A percentile compares a stretch with the other conserved stretches of the same genome.
phyloP scores from a whole-genome alignment of 179 eudicot species.

The Heliamphora ciliata region DNA sequence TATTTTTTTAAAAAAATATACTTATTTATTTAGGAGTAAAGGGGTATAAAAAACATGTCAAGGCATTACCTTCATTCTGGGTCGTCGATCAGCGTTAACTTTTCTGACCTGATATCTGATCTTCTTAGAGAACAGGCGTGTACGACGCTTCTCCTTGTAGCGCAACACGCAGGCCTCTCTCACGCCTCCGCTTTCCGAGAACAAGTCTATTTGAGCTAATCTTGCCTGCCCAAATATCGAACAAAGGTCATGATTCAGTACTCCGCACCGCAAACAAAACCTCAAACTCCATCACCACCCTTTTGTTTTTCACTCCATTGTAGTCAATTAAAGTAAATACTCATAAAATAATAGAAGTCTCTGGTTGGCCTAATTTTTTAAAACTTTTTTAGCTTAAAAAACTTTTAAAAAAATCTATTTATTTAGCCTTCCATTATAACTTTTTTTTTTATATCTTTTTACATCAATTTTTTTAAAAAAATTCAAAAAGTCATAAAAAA shows the following conservation, averaged over 20 bases:
- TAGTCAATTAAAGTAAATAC: not conserved
- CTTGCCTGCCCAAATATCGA: conserved; percentile 41
- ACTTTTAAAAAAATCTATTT: too few relatives aligned
- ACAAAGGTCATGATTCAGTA: not conserved
- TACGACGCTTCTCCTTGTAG: conserved; percentile 86
- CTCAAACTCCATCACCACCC: not conserved
- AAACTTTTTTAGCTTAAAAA: too few relatives aligned
- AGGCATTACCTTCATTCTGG: conserved; percentile 74
- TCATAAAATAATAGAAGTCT: not conserved
- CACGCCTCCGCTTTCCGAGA: conserved; percentile 65
- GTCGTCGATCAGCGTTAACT: conserved; percentile 92
- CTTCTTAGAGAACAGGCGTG: conserved; percentile 76
- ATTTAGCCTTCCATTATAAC: too few relatives aligned
- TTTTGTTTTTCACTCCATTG: not conserved
- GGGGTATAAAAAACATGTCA: not conserved
- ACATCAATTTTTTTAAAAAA: too few relatives aligned
- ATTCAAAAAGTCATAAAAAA: too few relatives aligned
- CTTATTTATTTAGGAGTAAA: not conserved
- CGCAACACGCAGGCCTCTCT: conserved; percentile 88
- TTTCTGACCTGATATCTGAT: conserved; percentile 85
- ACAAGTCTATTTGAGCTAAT: conserved; percentile 73
- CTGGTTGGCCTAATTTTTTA: too few relatives aligned
- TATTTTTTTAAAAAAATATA: too few relatives aligned
- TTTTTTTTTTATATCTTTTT: too few relatives aligned
- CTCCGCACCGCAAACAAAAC: not conserved